These are phyloP conservation scores for Auricularia heimuer DNA, from an alignment of 768 basidiomycete species.

Conservation along the genomic window DNA sequence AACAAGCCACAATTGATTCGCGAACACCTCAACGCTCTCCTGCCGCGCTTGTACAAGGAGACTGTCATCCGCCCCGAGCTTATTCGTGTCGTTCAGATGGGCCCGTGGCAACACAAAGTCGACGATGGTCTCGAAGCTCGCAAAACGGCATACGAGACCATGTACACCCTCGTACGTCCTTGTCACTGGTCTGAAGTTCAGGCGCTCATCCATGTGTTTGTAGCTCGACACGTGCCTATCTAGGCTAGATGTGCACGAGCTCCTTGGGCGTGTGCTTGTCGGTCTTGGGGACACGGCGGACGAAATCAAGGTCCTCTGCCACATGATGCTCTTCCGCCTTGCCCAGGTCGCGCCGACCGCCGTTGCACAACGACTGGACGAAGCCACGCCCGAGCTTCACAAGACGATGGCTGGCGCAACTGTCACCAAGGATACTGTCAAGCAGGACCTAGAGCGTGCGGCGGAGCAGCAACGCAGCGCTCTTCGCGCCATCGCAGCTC, in stretches of 20 bases:
- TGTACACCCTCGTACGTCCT: slow-evolving; percentile 79
- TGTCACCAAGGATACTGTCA: slow-evolving; percentile 91
- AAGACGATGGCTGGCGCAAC: slow-evolving; percentile 83
- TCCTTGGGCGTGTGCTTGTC: slow-evolving; percentile 69
- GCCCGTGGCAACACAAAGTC: slow-evolving; percentile 93
- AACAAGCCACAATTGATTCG: slow-evolving; percentile 88
- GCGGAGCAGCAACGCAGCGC: slow-evolving; percentile 89
- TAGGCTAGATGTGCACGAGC: slow-evolving; percentile 79
- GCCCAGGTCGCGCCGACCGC: slow-evolving; percentile 78
- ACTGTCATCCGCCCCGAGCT: slow-evolving; percentile 69
- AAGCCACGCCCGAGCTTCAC: slow-evolving; percentile 73
- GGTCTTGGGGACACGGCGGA: slow-evolving; percentile 86
- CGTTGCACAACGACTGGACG: slow-evolving; percentile 74
- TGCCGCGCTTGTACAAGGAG: slow-evolving; percentile 81
- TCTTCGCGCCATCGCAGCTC: slow-evolving; percentile 74
- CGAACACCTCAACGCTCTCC: slow-evolving; percentile 64
- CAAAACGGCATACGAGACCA: slow-evolving; percentile 95
- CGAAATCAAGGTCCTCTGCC: slow-evolving; percentile 93
- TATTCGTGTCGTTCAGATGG: slow-evolving; percentile 90
- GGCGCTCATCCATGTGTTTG: slow-evolving; percentile 1
- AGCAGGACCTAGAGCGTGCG: slow-evolving; percentile 79
- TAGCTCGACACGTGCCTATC: slow-evolving; percentile 77
- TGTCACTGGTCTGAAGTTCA: not conserved
- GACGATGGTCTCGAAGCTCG: slow-evolving; percentile 95
- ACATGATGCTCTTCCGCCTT: slow-evolving; percentile 90